A percentile compares a stretch with the other conserved stretches of the same genome.
phyloP scores from a whole-genome alignment of 345 rosid species.

The Melaleuca quinquenervia region DNA sequence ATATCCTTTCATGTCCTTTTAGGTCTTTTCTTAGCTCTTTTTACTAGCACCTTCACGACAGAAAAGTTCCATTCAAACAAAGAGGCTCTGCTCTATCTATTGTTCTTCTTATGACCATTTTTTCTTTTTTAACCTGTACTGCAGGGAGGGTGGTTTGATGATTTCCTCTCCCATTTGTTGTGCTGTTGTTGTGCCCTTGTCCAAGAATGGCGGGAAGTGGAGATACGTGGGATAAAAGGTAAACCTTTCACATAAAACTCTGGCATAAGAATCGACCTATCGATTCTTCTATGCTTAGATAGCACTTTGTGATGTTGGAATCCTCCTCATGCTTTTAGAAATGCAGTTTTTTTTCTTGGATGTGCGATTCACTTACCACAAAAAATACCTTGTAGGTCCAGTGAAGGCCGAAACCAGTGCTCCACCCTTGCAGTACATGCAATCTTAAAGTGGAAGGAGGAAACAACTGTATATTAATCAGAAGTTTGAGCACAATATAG shows the following conservation, averaged over 20 bases:
- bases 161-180: slow-evolving; percentile 86
- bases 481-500: neutral
- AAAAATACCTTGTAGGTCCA: neutral
- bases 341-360: neutral
- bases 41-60: neutral
- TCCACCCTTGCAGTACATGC: neutral
- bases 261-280: neutral
- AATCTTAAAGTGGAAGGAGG: neutral
- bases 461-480: neutral
- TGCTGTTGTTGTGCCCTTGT: slow-evolving; percentile 96
- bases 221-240: slow-evolving; percentile 67
- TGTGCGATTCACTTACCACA: neutral
- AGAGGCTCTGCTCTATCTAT: neutral
- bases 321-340: neutral
- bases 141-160: slow-evolving; percentile 80
- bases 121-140: neutral
- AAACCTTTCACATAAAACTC: neutral
- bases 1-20: neutral
- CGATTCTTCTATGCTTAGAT: neutral
- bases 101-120: neutral
- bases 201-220: slow-evolving; percentile 92
- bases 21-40: neutral
- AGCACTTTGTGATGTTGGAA: neutral
- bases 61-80: neutral
- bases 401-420: neutral